Base-by-base conservation (phyloP, 495 filamentous ascomycete genomes). In the Bacidia rubella region DNA sequence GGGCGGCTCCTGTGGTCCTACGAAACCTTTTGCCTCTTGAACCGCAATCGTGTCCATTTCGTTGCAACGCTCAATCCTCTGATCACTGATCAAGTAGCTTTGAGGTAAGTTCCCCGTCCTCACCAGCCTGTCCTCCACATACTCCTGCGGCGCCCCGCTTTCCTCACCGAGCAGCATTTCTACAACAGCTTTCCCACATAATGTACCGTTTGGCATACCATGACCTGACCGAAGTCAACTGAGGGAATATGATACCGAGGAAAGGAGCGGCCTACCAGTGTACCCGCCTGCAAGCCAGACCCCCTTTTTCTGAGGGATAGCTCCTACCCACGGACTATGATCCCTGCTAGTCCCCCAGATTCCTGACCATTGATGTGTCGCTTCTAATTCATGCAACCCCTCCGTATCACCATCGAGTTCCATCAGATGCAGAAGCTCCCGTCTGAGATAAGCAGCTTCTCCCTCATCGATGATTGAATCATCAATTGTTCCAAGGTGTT, bases 321-420 rank as follows among this genome's bases (percentile, higher is more conserved):
- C 65, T 0, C 79, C 80, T 17, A 85, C 84, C 79, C 74, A 90
- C 0, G 87, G 83, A 20, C 76, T 65, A 0, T 74, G 68, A 60
- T 92, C 87, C 0, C 79, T 65, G 25, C 72, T 80, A 62, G 82
- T 90, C 0, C 81, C 86, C 87, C 90, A 92, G 51, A 86, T 83
- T 0, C 87, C 87, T 0, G 81, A 84, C 87, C 87, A 95, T 61
- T 86, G 74, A 54, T 71, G 70, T 32, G 71, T 72, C 0, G 84
- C 75, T 10, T 68, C 67, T 57, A 74, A 26, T 69, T 57, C 53
- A 63, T 68, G 62, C 2, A 72, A 38, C 19, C 70, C 73, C 10
- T 62, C 60, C 2, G 62, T 61, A 22, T 70, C 67, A 11, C 63
- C 67, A 0, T 58, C 65, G 3, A 64, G 54, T n/a, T 48, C 55